These are phyloP conservation scores for Saccharum hybrid DNA, from an alignment of 202 grass and related monocot species.

Conservation along the genomic window DNA sequence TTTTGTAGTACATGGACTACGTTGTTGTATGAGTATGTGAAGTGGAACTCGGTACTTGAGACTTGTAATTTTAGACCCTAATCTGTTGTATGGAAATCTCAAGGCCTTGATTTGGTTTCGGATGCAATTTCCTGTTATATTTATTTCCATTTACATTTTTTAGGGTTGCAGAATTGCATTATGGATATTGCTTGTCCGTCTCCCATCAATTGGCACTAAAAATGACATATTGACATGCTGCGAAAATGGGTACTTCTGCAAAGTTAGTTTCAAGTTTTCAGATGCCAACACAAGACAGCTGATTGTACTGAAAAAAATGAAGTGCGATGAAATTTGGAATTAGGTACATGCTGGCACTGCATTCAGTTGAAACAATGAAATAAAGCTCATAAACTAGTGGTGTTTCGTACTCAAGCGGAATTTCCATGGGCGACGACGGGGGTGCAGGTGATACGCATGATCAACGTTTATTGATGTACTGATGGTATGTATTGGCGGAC, in stretches of 20 bases:
- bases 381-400: background rate
- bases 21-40: slow-evolving; percentile 47
- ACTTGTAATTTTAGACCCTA: slow-evolving; percentile 53
- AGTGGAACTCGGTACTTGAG: slow-evolving; percentile 15
- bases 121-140: slow-evolving; percentile 2
- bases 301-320: background rate
- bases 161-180: background rate
- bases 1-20: slow-evolving; percentile 40
- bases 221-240: background rate
- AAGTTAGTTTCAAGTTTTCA: background rate
- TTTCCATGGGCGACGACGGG: background rate
- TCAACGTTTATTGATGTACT: slow-evolving; percentile 18
- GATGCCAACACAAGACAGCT: background rate
- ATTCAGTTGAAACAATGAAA: background rate
- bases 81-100: slow-evolving; percentile 19
- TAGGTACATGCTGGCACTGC: background rate
- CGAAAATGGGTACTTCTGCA: background rate
- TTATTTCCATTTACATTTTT: background rate
- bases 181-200: background rate
- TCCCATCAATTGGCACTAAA: background rate
- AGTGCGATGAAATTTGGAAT: background rate
- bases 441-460: slow-evolving; percentile 15
- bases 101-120: background rate
- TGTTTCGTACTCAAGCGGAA: background rate
- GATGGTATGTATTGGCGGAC: background rate